Evolutionary conservation across 768 basidiomycete species (phyloP), one percentile per base, ranked within the genome.

Genomic region (Omphalotus guepiniiformis): DNA sequence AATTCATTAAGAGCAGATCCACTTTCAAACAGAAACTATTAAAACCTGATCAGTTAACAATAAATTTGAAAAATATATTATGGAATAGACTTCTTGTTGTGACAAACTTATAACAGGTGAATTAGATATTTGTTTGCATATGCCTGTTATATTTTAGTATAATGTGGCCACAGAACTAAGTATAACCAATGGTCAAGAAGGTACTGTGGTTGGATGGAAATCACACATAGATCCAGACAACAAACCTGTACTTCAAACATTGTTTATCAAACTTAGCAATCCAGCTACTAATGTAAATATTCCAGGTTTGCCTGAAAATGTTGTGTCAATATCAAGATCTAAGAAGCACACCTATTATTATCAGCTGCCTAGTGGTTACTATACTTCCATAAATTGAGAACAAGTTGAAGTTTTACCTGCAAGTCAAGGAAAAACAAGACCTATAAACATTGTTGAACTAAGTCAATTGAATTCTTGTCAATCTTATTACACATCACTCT

Each of bases 401-500:
- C 63, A 65, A 42, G 62, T 63, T 8, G 44, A 50, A 18, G 54
- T 64, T 5, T 32, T 58, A 11, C 51, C 51, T 2, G 54, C 55
- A 4, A 47, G 52, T n/a, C 64, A 65, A 52, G 61, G 61, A 1
- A 63, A 58, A 37, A 63, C 58, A 7, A 26, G 63, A 9, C 11
- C n/a, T 1, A 43, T 8, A 2, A 71, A 70, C 53, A 51, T 63
- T 3, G 62, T 65, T 1, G 53, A 69, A 51, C 29, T 69, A 1
- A 51, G 44, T 9, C 45, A 56, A 21, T 59, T 55, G 12, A 29
- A 18, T 3, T 37, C 40, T 15, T 58, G 58, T 40, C 60, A 61
- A 45, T 52, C 57, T 2, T 57, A 53, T 30, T 68, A 70, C 34
- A 65, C 64, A 0, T 53, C 52, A n/a, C 34, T 70, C 1, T 70